A percentile compares a stretch with the other conserved stretches of the same genome.
Evolutionary conservation across 2,329 filamentous ascomycete genomes (phyloP).

Genomic region (Colletotrichum phormii): DNA sequence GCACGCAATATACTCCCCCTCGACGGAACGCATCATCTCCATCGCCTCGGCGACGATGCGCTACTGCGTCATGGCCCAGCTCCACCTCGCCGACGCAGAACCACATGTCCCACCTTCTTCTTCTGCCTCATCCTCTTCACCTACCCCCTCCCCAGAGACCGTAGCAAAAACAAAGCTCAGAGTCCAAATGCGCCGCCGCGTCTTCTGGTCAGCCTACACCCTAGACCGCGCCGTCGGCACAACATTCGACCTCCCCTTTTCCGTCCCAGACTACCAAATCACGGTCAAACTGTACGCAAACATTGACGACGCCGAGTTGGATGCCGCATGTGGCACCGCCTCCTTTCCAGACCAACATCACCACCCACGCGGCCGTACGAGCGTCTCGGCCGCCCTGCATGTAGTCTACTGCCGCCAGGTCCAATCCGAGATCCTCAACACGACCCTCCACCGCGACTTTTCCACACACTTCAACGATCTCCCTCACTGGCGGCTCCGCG

Average conservation of each 20-base stretch:
- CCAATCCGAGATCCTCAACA: constrained; percentile 43
- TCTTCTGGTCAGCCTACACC: constrained; percentile 47
- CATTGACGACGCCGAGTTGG: constrained; percentile 42
- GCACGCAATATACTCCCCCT: constrained; percentile 43
- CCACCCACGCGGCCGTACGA: constrained; percentile 35
- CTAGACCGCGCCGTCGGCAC: constrained; percentile 44
- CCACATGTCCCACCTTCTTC: not conserved
- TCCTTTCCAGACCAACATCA: constrained; percentile 29
- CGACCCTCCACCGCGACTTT: constrained; percentile 41
- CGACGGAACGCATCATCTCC: constrained; percentile 43
- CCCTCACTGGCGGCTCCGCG: constrained; percentile 40
- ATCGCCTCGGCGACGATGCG: constrained; percentile 42
- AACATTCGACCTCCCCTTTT: constrained; percentile 42
- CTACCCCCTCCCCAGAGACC: too few relatives aligned
- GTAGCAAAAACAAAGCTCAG: constrained; percentile 8
- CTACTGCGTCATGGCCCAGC: constrained; percentile 43
- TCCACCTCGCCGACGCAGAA: constrained; percentile 43
- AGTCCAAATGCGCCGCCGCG: constrained; percentile 42
- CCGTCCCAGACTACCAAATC: constrained; percentile 43
- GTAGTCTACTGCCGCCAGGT: constrained; percentile 43
- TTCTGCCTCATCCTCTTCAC: too few relatives aligned
- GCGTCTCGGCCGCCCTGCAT: constrained; percentile 43
- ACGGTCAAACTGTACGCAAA: constrained; percentile 42
- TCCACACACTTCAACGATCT: constrained; percentile 37
- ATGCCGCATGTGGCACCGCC: constrained; percentile 16